Evolutionary conservation across 495 filamentous ascomycete species (phyloP).

Genomic region (Penicillium lividum): DNA sequence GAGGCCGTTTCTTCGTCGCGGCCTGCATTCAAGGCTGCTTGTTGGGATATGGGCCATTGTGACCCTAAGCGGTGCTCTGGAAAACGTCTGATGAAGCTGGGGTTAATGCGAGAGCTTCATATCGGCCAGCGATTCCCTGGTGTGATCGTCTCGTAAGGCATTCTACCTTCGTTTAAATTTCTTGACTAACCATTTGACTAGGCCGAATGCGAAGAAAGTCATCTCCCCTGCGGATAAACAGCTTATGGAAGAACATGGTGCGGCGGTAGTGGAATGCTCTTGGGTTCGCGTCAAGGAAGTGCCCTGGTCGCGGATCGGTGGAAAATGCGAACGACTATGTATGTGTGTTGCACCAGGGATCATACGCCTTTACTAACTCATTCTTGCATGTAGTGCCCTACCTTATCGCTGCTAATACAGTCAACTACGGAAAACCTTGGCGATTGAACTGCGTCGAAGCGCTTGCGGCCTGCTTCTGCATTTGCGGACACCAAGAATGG

Average conservation of each 20-base stretch:
- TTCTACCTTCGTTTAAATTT: slow-evolving; percentile 8
- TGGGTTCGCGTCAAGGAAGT: slow-evolving; percentile 93
- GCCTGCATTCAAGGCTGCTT: slow-evolving; percentile 85
- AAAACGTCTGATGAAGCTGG: slow-evolving; percentile 86
- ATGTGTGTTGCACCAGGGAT: slow-evolving; percentile 22
- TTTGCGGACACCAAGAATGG: slow-evolving; percentile 91
- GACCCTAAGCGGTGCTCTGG: slow-evolving; percentile 97
- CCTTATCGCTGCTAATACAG: slow-evolving; percentile 91
- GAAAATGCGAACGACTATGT: slow-evolving; percentile 86
- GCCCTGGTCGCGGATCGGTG: slow-evolving; percentile 86
- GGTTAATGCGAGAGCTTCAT: slow-evolving; percentile 89
- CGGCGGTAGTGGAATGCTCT: slow-evolving; percentile 95
- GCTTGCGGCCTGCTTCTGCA: slow-evolving; percentile 85
- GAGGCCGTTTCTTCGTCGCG: slow-evolving; percentile 36
- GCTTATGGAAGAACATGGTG: slow-evolving; percentile 82
- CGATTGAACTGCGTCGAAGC: slow-evolving; percentile 94
- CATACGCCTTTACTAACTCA: slow-evolving; percentile 10
- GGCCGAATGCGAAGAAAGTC: slow-evolving; percentile 84
- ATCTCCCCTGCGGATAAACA: slow-evolving; percentile 79
- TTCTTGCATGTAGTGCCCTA: slow-evolving; percentile 64
- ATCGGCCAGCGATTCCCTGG: slow-evolving; percentile 88
- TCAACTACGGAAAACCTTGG: slow-evolving; percentile 97
- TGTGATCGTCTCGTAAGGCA: slow-evolving; percentile 76
- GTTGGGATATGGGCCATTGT: slow-evolving; percentile 97
- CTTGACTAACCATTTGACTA: slow-evolving; percentile 29